These are phyloP conservation scores for Eimeria falciformis DNA, from an alignment of 169 alveolate species.

Conservation along the genomic window DNA sequence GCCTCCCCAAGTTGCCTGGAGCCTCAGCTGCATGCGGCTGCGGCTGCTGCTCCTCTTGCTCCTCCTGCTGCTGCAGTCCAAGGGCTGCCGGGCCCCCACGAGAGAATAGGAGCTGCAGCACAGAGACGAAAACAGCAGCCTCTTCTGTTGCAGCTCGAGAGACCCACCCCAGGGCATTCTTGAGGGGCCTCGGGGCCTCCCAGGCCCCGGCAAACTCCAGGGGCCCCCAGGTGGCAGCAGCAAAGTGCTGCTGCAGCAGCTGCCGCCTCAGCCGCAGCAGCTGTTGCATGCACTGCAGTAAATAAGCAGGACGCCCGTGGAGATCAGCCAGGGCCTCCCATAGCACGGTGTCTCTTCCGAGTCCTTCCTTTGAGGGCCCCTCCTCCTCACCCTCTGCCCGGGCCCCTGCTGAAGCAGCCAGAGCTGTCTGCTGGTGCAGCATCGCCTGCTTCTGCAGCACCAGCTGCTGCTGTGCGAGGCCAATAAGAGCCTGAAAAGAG, in stretches of 20 bases:
- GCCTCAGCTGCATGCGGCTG: background rate
- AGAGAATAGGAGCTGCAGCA: background rate
- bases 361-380: background rate
- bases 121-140: background rate
- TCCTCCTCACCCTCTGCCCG: background rate
- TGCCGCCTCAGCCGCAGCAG: constrained; percentile 23
- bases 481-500: background rate
- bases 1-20: background rate
- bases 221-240: background rate
- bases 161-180: background rate
- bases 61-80: constrained; percentile 20
- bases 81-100: constrained; percentile 36
- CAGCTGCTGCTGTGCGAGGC: constrained; percentile 27
- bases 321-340: constrained; percentile 21
- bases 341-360: background rate
- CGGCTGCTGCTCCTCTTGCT: constrained; percentile 15
- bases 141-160: constrained; percentile 22
- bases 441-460: background rate
- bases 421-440: constrained; percentile 5
- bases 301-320: background rate
- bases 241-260: background rate
- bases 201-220: background rate
- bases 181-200: constrained; percentile 21
- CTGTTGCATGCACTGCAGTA: constrained; percentile 36
- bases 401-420: background rate